phyloP scores from a whole-genome alignment of 2,329 filamentous ascomycete species.

The Tolypocladium sp. region DNA sequence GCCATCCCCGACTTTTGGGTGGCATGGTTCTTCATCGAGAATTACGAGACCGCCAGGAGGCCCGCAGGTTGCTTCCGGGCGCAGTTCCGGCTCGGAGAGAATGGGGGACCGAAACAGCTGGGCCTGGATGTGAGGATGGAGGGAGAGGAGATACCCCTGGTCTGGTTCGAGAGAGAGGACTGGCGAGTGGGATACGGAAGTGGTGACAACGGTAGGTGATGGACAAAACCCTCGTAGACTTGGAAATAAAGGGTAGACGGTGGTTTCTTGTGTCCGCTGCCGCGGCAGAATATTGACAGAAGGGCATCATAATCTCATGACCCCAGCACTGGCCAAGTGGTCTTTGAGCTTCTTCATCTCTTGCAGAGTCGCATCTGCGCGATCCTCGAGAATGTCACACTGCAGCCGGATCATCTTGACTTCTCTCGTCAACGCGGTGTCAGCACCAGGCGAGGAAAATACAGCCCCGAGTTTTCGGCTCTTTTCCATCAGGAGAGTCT shows the following conservation, averaged over 20 bases:
- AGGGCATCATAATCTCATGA: not conserved
- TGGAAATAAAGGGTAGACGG: not conserved
- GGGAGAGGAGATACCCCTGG: too few relatives aligned
- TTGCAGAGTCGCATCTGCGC: not conserved
- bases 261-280: not conserved
- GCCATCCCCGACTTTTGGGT: too few relatives aligned
- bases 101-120: too few relatives aligned
- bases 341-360: not conserved
- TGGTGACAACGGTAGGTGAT: too few relatives aligned
- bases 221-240: not conserved
- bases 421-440: constrained; percentile 6
- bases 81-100: too few relatives aligned
- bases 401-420: constrained; percentile 14
- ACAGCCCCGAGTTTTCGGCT: constrained; percentile 6
- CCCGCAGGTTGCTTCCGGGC: too few relatives aligned
- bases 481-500: constrained; percentile 12
- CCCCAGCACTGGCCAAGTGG: not conserved
- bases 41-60: too few relatives aligned
- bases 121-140: too few relatives aligned
- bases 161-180: too few relatives aligned
- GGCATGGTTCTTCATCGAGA: too few relatives aligned
- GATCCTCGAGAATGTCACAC: not conserved
- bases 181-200: too few relatives aligned
- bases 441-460: constrained; percentile 4
- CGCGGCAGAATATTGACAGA: not conserved